A percentile compares a stretch with the other conserved stretches of the same genome.
These are phyloP conservation scores for Chlamydomonas sphaeroides DNA, from an alignment of 139 green algal genomes.

Conservation along the genomic window DNA sequence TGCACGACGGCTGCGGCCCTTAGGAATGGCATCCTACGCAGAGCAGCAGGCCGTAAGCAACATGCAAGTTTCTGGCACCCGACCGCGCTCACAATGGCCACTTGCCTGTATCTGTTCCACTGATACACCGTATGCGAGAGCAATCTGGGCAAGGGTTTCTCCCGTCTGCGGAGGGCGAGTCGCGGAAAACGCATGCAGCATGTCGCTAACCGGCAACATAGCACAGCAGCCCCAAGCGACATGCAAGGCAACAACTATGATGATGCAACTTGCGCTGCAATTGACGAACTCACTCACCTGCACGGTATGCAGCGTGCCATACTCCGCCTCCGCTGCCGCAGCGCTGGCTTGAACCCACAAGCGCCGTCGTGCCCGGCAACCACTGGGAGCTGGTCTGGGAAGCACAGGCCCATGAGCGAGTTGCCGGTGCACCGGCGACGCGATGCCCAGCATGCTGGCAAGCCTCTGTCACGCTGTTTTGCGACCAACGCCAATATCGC, in stretches of 20 bases:
- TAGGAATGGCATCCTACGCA: constrained; percentile 1
- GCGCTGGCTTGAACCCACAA: constrained; percentile 21
- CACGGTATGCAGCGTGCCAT: constrained; percentile 26
- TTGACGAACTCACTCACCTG: constrained; percentile 11
- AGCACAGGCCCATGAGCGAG: too few species aligned
- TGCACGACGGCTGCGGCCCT: neutral
- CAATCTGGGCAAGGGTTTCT: constrained; percentile 32
- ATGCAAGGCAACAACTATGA: neutral
- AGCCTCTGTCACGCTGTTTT: too few species aligned
- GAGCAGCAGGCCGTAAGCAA: too few species aligned
- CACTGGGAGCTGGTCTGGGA: too few species aligned
- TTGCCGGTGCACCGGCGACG: too few species aligned
- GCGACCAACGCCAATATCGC: too few species aligned
- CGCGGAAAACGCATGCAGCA: neutral
- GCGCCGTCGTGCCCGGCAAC: neutral
- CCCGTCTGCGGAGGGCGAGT: constrained; percentile 1
- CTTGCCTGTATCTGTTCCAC: constrained; percentile 26
- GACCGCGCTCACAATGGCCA: too few species aligned
- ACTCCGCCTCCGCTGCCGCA: constrained; percentile 1
- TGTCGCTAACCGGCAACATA: too few species aligned
- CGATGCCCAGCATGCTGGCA: too few species aligned
- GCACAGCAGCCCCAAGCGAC: too few species aligned
- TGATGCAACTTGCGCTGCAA: neutral
- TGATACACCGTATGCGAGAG: constrained; percentile 12
- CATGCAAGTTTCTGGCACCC: too few species aligned